Evolutionary conservation across 257 asterid genomes (phyloP).

Genomic region (Parsonsia alboflavescens): DNA sequence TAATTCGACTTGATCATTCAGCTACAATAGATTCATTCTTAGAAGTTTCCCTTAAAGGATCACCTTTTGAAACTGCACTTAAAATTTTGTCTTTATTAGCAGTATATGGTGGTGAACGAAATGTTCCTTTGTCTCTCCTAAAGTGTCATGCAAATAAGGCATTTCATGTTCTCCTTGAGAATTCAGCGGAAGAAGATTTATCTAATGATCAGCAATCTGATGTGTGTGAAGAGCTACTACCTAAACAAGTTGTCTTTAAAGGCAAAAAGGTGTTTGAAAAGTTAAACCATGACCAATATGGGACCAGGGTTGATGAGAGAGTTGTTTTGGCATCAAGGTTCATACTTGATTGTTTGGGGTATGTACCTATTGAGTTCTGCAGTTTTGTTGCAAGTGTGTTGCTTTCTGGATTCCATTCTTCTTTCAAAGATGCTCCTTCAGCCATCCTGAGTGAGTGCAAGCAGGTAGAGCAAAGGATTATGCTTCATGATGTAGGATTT

Average conservation of each 20-base stretch:
- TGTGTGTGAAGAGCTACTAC: constrained; percentile 25
- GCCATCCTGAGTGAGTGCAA: constrained; percentile 71
- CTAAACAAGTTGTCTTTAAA: constrained; percentile 23
- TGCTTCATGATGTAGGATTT: constrained; percentile 89
- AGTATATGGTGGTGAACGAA: constrained; percentile 74
- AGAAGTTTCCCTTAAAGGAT: constrained; percentile 52
- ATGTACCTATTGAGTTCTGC: constrained; percentile 81
- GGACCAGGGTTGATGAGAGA: constrained; percentile 27
- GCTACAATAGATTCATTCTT: constrained; percentile 69
- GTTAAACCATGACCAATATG: constrained; percentile 25
- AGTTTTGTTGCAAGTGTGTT: constrained; percentile 70
- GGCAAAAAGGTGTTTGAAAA: constrained; percentile 19
- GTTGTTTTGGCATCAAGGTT: constrained; percentile 50
- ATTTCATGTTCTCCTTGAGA: constrained; percentile 51
- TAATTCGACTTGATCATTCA: constrained; percentile 74
- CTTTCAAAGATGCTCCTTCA: constrained; percentile 65
- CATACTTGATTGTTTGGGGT: constrained; percentile 71
- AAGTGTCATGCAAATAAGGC: constrained; percentile 69
- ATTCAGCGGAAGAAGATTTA: constrained; percentile 35
- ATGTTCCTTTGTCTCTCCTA: constrained; percentile 65
- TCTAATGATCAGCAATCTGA: constrained; percentile 22
- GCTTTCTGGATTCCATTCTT: constrained; percentile 68
- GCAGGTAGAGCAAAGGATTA: constrained; percentile 53
- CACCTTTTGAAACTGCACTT: constrained; percentile 76
- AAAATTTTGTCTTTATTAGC: constrained; percentile 64